phyloP scores from a whole-genome alignment of 2,329 filamentous ascomycete species.

The Calonectria hawksworthii region DNA sequence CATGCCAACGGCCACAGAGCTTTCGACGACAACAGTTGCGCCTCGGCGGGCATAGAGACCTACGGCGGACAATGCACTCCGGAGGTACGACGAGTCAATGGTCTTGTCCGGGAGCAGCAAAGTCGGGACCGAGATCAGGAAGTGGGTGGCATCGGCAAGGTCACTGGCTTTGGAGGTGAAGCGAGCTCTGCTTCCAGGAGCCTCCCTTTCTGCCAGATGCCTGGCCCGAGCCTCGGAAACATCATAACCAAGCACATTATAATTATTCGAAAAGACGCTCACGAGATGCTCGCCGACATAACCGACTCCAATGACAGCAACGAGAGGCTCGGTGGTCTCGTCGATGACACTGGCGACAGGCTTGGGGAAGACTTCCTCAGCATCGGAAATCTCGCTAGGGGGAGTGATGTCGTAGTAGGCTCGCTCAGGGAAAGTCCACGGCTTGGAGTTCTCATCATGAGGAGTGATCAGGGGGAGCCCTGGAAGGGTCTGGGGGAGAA shows the following conservation, averaged over 20 bases:
- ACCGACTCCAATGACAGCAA: slow-evolving; percentile 66
- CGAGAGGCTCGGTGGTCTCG: slow-evolving; percentile 46
- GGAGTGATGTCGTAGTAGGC: slow-evolving; percentile 53
- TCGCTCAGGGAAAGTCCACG: slow-evolving; percentile 41
- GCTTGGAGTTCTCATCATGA: slow-evolving; percentile 35
- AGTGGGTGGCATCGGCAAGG: slow-evolving; percentile 62
- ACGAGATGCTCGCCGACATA: slow-evolving; percentile 67
- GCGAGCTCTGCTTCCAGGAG: slow-evolving; percentile 44
- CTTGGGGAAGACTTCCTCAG: slow-evolving; percentile 34
- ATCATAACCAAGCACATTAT: slow-evolving; percentile 63
- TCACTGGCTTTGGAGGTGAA: slow-evolving; percentile 56
- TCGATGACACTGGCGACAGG: slow-evolving; percentile 27
- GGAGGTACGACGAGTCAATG: slow-evolving; percentile 62
- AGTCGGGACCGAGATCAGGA: slow-evolving; percentile 68
- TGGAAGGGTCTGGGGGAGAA: slow-evolving; percentile 40
- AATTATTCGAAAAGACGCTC: slow-evolving; percentile 56
- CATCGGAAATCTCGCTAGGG: slow-evolving; percentile 48
- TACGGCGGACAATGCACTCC: slow-evolving; percentile 59
- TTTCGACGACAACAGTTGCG: slow-evolving; percentile 65
- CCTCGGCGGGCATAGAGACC: slow-evolving; percentile 57
- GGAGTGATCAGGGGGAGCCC: slow-evolving; percentile 40
- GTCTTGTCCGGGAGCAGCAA: slow-evolving; percentile 61
- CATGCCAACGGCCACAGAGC: slow-evolving; percentile 68
- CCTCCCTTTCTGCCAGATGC: slow-evolving; percentile 49
- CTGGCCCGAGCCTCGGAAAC: slow-evolving; percentile 57